Conservation (phyloP, 768 basidiomycete genomes). For the Suillus clintonianus region DNA sequence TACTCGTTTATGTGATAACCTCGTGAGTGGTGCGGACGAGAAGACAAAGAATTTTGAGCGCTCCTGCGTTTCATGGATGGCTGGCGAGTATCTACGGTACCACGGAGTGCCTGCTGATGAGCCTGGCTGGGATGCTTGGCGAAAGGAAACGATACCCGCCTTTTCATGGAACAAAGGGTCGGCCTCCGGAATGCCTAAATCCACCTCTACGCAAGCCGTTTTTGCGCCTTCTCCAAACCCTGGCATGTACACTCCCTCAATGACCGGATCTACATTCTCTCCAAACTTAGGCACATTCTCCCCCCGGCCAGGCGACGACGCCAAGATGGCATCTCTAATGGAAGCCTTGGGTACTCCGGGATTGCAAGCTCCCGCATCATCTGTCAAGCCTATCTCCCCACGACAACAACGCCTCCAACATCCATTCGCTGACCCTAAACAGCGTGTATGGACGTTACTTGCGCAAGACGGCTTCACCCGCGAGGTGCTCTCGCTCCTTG, state of each 20-base stretch:
- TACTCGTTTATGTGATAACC: conserved; percentile 61
- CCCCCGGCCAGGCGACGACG: conserved; percentile 48
- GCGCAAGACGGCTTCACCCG: conserved; percentile 68
- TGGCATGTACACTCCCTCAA: conserved; percentile 25
- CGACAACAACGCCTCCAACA: conserved; percentile 26
- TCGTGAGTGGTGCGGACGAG: conserved; percentile 57
- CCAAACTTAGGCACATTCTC: conserved; percentile 55
- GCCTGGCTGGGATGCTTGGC: conserved; percentile 60
- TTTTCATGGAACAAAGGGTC: conserved; percentile 26
- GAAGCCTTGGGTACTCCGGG: conserved; percentile 40
- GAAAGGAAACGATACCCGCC: conserved; percentile 50
- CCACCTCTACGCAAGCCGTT: conserved; percentile 56
- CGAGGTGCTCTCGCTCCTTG: conserved; percentile 64
- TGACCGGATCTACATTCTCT: conserved; percentile 26
- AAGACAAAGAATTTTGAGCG: conserved; percentile 39
- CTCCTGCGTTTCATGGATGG: conserved; percentile 62
- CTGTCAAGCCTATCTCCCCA: conserved; percentile 24
- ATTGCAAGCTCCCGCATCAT: conserved; percentile 14
- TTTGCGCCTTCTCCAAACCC: conserved; percentile 51
- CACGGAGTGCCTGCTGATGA: conserved; percentile 55
- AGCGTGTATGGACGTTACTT: conserved; percentile 54
- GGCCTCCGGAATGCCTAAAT: conserved; percentile 38
- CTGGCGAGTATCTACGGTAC: conserved; percentile 61
- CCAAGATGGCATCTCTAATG: conserved; percentile 44
- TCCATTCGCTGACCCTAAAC: conserved; percentile 20